These are phyloP conservation scores for Termitomyces sp. DNA, from an alignment of 768 basidiomycete genomes.

Conservation along the genomic window DNA sequence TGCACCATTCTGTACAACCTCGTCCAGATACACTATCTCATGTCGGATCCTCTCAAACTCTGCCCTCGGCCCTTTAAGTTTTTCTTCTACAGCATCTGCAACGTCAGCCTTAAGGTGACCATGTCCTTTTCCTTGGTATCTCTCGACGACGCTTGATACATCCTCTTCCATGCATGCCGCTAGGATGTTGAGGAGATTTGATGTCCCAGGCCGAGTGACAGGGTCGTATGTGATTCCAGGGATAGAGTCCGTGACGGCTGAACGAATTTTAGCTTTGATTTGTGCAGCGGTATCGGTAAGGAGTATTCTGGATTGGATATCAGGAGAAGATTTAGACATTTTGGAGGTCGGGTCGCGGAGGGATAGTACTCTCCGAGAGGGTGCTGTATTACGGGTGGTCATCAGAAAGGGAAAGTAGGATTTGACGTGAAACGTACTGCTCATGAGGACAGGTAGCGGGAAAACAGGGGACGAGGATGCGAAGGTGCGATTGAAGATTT, in stretches of 20 bases:
- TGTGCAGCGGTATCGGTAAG: conserved; percentile 67
- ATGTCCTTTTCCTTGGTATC: conserved; percentile 55
- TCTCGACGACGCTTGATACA: conserved; percentile 39
- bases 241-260: conserved; percentile 84
- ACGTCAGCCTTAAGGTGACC: conserved; percentile 73
- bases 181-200: conserved; percentile 79
- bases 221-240: conserved; percentile 80
- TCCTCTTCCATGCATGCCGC: conserved; percentile 63
- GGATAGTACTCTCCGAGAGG: conserved; percentile 79
- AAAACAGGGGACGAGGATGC: conserved; percentile 50
- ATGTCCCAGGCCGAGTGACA: conserved; percentile 69
- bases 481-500: conserved; percentile 76
- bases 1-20: conserved; percentile 64
- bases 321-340: conserved; percentile 93
- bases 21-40: conserved; percentile 57
- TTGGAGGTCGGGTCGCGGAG: conserved; percentile 82
- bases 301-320: conserved; percentile 76
- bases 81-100: conserved; percentile 64
- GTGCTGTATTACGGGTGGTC: conserved; percentile 43
- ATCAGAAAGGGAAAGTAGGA: neutral
- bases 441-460: conserved; percentile 65
- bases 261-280: conserved; percentile 69
- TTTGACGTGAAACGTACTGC: conserved; percentile 48
- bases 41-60: conserved; percentile 64
- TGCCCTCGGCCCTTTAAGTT: conserved; percentile 60